Base-by-base conservation (phyloP, 768 basidiomycete genomes). In the Holtermanniella nyarrowii region DNA sequence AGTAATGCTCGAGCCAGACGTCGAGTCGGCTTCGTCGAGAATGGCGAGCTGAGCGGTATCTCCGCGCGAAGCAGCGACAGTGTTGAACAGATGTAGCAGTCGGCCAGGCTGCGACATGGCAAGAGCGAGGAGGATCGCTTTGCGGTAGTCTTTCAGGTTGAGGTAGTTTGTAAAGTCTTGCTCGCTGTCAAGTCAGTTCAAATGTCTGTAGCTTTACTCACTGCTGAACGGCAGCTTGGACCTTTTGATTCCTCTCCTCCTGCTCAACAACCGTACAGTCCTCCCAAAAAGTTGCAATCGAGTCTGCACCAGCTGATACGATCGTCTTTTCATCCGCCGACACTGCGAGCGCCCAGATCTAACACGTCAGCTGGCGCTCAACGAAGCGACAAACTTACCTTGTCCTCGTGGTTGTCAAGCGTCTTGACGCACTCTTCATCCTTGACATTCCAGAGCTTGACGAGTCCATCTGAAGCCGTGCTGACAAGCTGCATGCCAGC, bases 301-400 rank as follows among this genome's bases (percentile, higher is more conserved):
- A 96, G 71, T 99, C 95, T 7, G 95, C 95, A 5, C 88, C 90
- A 13, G 87, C 95, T 20, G 91, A 91, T 20, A 96, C 82, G 61
- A 97, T 82, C 0, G 80, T 86, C 43, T 76, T 77, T 64, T 89
- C 89, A 65, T 97, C 87, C 5, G 75, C 67, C 62, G 82, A 85
- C 43, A 95, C 74, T 7, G 88, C 82, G 12, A 97, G 77, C 1
- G 91, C 90, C 95, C 95, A 99, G n/a, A 99, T 82, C 93, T 96
- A 59, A 20, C 14, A 55, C 26, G 20, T 14, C 46, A 27, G 4
- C 43, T 14, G 18, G n/a, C 14, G n/a, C 20, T 47, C 10, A 46
- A 42, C 21, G 42, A 16, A n/a, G 50, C 13, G 3, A 4, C 14
- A 13, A n/a, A 62, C 82, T 18, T 54, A 86, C 91, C 79, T 96